Conservation (phyloP, 352 stramenopile genomes). For the Globisporangium cederbergense region DNA sequence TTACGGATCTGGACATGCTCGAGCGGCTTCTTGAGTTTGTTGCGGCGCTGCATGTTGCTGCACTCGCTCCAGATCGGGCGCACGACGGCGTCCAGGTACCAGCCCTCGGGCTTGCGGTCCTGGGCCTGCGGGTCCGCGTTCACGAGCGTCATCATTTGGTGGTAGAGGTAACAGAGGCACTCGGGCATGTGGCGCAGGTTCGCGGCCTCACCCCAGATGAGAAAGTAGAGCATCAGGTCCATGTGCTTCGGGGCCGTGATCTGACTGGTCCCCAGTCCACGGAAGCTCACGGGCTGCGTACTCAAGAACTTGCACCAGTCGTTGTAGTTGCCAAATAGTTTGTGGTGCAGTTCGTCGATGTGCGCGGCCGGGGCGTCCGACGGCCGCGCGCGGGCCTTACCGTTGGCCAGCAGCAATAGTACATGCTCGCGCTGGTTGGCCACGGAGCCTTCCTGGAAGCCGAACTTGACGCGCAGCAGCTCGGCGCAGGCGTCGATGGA, state of each 20-base stretch:
- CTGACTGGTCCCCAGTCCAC: slow-evolving; percentile 14
- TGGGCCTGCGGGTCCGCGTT: slow-evolving; percentile 45
- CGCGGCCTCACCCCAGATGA: slow-evolving; percentile 95
- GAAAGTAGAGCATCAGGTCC: slow-evolving; percentile 96
- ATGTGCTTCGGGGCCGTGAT: slow-evolving; percentile 51
- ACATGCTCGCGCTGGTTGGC: slow-evolving; percentile 85
- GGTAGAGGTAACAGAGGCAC: slow-evolving; percentile 97
- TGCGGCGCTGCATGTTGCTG: slow-evolving; percentile 72
- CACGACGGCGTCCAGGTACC: slow-evolving; percentile 61
- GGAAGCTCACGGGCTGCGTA: slow-evolving; percentile 72
- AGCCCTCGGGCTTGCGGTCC: slow-evolving; percentile 41
- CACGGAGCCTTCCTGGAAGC: slow-evolving; percentile 80
- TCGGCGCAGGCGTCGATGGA: slow-evolving; percentile 84
- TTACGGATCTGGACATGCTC: slow-evolving; percentile 79
- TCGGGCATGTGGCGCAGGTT: slow-evolving; percentile 97
- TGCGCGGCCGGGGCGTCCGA: slow-evolving; percentile 52
- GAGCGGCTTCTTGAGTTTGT: slow-evolving; percentile 48
- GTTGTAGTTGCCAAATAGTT: slow-evolving; percentile 72
- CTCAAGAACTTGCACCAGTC: slow-evolving; percentile 75
- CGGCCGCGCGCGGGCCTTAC: slow-evolving; percentile 47
- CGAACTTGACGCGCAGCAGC: slow-evolving; percentile 75
- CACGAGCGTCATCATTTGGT: slow-evolving; percentile 67
- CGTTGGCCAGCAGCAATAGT: slow-evolving; percentile 75
- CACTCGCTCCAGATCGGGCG: slow-evolving; percentile 66
- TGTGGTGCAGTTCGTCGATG: slow-evolving; percentile 59